These are phyloP conservation scores for Davidsoniella neocaledoniae DNA, from an alignment of 2,329 filamentous ascomycete species.

Conservation along the genomic window DNA sequence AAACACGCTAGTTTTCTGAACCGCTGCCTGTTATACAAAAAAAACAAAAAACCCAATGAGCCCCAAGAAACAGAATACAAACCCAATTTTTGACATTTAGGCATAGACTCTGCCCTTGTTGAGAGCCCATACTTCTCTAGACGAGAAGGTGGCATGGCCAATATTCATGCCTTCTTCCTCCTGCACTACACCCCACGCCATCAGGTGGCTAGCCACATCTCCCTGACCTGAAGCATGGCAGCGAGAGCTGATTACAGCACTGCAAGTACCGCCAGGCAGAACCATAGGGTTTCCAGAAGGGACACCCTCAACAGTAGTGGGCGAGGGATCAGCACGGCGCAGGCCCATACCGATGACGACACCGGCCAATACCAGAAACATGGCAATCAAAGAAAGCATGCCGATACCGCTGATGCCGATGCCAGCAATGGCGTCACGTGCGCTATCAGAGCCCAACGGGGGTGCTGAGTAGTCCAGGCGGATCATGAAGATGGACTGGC, in stretches of 20 bases:
- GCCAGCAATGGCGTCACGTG: constrained; percentile 16
- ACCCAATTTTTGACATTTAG: constrained; percentile 13
- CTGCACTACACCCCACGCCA: constrained; percentile 31
- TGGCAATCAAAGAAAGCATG: constrained; percentile 24
- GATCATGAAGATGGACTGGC: constrained; percentile 26
- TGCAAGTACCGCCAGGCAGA: constrained; percentile 30
- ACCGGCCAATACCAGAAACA: constrained; percentile 23
- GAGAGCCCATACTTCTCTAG: constrained; percentile 20
- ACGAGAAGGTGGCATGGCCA: constrained; percentile 29
- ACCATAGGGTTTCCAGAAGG: constrained; percentile 31
- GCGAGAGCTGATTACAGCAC: constrained; percentile 32
- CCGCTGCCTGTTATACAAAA: not conserved
- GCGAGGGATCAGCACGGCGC: constrained; percentile 22
- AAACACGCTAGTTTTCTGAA: not conserved
- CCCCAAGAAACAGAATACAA: constrained; percentile 2
- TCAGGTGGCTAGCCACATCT: constrained; percentile 18
- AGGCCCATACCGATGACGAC: constrained; percentile 24
- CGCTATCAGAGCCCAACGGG: constrained; percentile 10
- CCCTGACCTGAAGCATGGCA: constrained; percentile 25
- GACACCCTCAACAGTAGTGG: constrained; percentile 21
- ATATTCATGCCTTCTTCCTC: constrained; percentile 23
- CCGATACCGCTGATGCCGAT: constrained; percentile 28
- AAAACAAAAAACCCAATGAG: not conserved
- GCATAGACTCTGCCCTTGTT: constrained; percentile 24
- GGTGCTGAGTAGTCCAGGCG: constrained; percentile 17